Conservation (phyloP, 179 eudicot species). For the Beta lomatogona region DNA sequence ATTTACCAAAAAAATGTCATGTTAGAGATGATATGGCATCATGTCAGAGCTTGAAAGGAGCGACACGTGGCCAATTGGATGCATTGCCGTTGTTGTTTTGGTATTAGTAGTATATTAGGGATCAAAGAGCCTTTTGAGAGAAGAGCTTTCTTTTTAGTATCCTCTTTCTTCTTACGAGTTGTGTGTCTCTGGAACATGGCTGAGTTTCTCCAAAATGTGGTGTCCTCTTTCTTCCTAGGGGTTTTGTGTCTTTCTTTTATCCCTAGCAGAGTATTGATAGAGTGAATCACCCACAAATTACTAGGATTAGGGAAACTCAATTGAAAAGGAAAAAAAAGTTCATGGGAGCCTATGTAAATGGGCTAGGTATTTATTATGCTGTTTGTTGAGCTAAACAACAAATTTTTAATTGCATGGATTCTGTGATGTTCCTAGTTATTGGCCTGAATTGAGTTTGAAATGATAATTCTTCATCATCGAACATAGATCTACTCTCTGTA, state of each 20-base stretch:
- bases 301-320: background rate
- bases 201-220: background rate
- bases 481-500: background rate
- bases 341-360: background rate
- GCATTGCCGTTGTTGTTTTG: no score
- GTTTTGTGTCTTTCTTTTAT: background rate
- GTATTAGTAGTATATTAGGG: no score
- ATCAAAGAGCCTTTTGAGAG: background rate
- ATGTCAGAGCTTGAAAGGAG: no score
- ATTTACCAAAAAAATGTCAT: no score
- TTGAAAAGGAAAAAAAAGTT: no score
- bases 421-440: background rate
- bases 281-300: no score
- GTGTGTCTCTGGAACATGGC: background rate
- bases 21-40: no score
- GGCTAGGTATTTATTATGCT: background rate
- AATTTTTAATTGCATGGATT: background rate
- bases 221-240: no score
- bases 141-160: background rate
- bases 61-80: no score
- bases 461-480: background rate
- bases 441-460: background rate
- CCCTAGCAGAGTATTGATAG: background rate
- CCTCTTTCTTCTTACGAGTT: background rate
- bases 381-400: background rate